Percentiles rank a stretch among this genome's conserved stretches.
Evolutionary conservation across 305 asterid genomes (phyloP).

Genomic region (Fraxinus ornus): DNA sequence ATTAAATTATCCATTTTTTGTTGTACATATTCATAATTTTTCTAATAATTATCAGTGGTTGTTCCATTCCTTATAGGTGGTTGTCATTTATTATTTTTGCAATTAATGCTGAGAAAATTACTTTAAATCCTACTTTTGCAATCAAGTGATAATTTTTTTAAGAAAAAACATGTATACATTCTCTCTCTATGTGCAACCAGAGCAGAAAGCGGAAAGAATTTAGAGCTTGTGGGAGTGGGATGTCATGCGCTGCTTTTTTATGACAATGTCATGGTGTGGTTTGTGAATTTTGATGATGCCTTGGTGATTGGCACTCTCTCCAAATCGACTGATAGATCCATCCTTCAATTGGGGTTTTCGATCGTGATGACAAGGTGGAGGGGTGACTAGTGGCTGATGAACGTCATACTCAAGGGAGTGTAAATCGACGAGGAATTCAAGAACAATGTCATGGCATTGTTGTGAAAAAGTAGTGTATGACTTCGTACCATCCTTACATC

Average conservation of each 20-base stretch:
- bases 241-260: not conserved
- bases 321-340: not conserved
- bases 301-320: not conserved
- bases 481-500: not conserved
- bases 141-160: not conserved
- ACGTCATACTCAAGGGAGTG: not conserved
- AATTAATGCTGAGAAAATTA: not conserved
- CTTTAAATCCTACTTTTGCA: not conserved
- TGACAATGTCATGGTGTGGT: not conserved
- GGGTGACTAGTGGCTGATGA: not conserved
- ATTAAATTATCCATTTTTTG: conserved; percentile 1
- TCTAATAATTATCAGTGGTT: not conserved
- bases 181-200: not conserved
- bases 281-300: not conserved
- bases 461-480: not conserved
- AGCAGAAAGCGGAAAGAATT: not conserved
- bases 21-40: not conserved
- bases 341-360: not conserved
- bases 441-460: not conserved
- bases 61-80: not conserved
- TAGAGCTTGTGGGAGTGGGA: not conserved
- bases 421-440: not conserved
- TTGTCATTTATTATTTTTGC: not conserved
- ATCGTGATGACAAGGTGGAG: not conserved
- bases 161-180: no score